Evolutionary conservation across 306 rosid species (phyloP).

Genomic region (Castanea sativa): DNA sequence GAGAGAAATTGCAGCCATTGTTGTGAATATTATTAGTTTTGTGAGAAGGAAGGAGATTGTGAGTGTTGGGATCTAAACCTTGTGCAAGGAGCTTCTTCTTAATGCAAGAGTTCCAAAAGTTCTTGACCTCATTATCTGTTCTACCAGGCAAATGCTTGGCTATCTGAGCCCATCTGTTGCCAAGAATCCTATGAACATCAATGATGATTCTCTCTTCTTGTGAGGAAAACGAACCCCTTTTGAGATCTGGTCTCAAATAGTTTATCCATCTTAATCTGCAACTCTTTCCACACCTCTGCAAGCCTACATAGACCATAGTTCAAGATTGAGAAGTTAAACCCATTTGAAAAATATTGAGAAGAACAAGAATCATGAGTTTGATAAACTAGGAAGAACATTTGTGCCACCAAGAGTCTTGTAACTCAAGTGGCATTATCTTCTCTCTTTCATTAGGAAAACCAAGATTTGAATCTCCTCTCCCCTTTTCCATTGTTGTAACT

Average conservation of each 20-base stretch:
- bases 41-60: constrained; percentile 47
- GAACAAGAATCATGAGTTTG: neutral
- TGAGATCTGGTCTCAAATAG: constrained; percentile 80
- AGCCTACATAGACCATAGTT: constrained; percentile 33
- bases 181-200: constrained; percentile 81
- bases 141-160: constrained; percentile 95
- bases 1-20: constrained; percentile 3
- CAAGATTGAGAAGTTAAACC: neutral
- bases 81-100: constrained; percentile 80
- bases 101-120: constrained; percentile 86
- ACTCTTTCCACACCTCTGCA: constrained; percentile 89
- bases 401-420: constrained; percentile 43
- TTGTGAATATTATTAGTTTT: neutral
- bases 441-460: no score
- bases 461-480: no score
- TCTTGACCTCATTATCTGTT: constrained; percentile 92
- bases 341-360: neutral
- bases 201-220: constrained; percentile 73
- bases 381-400: neutral
- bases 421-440: no score
- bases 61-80: constrained; percentile 91
- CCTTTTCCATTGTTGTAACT: no score
- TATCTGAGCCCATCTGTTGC: constrained; percentile 93
- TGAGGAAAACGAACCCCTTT: constrained; percentile 71
- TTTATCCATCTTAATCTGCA: constrained; percentile 89